Conservation (phyloP, 2,329 filamentous ascomycete species). For the Falciphora oryzae region DNA sequence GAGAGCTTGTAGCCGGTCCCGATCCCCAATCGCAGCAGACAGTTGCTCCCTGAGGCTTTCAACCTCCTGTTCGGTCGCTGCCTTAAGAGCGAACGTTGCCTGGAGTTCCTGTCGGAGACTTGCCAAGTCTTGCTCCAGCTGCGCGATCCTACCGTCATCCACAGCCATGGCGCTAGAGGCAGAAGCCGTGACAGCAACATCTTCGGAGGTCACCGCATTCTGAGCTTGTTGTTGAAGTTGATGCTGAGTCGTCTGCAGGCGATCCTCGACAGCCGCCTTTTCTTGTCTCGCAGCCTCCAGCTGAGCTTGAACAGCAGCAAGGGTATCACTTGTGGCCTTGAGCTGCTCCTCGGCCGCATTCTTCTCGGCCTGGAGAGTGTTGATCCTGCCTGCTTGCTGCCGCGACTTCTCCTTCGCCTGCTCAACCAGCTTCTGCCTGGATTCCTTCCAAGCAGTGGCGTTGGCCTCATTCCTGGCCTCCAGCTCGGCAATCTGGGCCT, state of each 20-base stretch:
- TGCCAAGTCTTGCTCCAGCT: conserved; percentile 44
- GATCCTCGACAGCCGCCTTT: conserved; percentile 26
- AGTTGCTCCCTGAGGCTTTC: conserved; percentile 52
- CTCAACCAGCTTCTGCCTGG: conserved; percentile 49
- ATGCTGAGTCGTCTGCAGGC: conserved; percentile 14
- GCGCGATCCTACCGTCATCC: conserved; percentile 22
- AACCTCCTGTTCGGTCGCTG: conserved; percentile 59
- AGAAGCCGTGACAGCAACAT: conserved; percentile 29
- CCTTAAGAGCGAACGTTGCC: conserved; percentile 60
- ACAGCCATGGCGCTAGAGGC: background rate
- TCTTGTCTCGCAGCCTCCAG: conserved; percentile 43
- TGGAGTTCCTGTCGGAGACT: conserved; percentile 57
- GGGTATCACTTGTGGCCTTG: conserved; percentile 34
- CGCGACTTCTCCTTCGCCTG: conserved; percentile 58
- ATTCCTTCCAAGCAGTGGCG: conserved; percentile 46
- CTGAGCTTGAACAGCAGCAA: conserved; percentile 41
- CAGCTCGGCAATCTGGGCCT: conserved; percentile 46
- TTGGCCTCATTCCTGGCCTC: conserved; percentile 49
- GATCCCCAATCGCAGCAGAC: conserved; percentile 53
- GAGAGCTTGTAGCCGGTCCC: conserved; percentile 53
- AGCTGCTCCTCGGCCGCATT: conserved; percentile 47
- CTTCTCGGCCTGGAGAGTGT: conserved; percentile 48
- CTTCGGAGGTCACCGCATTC: conserved; percentile 33
- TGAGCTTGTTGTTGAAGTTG: conserved; percentile 5
- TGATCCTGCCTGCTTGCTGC: conserved; percentile 45